Evolutionary conservation across 179 eudicot species (phyloP).

Genomic region (Beta macrorhiza): DNA sequence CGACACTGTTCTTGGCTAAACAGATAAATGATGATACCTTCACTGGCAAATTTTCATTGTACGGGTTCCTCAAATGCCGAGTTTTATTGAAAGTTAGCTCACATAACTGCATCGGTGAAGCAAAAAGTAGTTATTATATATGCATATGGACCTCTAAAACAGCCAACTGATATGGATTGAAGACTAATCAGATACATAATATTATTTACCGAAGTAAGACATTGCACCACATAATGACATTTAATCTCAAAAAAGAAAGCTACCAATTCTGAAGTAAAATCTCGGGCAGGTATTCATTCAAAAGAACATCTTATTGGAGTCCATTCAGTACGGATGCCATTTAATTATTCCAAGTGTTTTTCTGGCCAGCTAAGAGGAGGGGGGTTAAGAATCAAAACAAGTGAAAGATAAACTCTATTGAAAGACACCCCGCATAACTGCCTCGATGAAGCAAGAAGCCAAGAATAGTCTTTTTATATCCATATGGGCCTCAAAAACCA

Average conservation of each 20-base stretch:
- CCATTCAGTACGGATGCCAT: not conserved
- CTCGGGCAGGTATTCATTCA: not conserved
- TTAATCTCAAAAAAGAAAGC: not conserved
- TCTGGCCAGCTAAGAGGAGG: not conserved
- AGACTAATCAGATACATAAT: not conserved
- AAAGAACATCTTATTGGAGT: not conserved
- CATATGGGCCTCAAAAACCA: too few species aligned
- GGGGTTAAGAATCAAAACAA: not conserved
- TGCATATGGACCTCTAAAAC: not conserved
- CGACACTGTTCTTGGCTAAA: not conserved
- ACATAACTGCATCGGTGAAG: conserved; percentile 67
- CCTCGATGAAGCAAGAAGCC: too few species aligned
- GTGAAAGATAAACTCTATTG: not conserved
- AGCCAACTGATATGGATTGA: not conserved
- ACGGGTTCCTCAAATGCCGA: conserved; percentile 91
- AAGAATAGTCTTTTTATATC: too few species aligned
- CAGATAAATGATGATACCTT: conserved; percentile 53
- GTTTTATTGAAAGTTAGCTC: conserved; percentile 91
- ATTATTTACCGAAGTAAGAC: not conserved
- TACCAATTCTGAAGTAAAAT: not conserved
- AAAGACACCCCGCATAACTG: too few species aligned
- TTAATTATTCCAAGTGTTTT: not conserved
- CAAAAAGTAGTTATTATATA: not conserved
- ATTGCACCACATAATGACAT: not conserved
- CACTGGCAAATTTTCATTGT: conserved; percentile 90